Conservation (phyloP, 1,284 basidiomycete genomes). For the Marasmius tenuissimus region DNA sequence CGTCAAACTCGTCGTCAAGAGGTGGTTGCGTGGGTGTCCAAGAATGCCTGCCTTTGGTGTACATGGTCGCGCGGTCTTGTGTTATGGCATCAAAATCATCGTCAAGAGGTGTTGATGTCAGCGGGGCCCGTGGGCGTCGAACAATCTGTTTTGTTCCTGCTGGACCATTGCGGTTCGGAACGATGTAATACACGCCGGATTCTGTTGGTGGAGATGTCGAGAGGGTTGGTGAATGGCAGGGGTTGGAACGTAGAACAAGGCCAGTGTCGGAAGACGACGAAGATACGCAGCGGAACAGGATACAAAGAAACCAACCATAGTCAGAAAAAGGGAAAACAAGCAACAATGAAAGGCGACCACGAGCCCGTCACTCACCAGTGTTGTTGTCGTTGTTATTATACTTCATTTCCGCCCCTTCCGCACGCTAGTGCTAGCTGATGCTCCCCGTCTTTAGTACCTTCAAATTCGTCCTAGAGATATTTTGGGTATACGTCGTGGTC, state of each 20-base stretch:
- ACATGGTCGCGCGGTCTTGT: constrained; percentile 22
- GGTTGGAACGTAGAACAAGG: too few relatives aligned
- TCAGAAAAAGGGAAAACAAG: too few relatives aligned
- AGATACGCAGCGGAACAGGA: too few relatives aligned
- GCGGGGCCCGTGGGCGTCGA: constrained; percentile 31
- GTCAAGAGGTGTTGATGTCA: constrained; percentile 36
- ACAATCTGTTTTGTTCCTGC: constrained; percentile 12
- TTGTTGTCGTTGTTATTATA: too few relatives aligned
- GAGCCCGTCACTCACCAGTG: not conserved
- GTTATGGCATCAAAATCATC: constrained; percentile 43
- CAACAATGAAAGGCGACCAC: too few relatives aligned
- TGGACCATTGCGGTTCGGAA: constrained; percentile 25
- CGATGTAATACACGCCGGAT: constrained; percentile 29
- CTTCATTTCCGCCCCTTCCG: too few relatives aligned
- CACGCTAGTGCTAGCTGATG: too few relatives aligned
- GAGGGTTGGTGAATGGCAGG: not conserved
- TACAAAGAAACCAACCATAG: too few relatives aligned
- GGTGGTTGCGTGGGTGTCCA: constrained; percentile 17
- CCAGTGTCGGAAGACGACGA: too few relatives aligned
- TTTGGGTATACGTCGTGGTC: too few relatives aligned
- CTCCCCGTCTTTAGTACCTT: too few relatives aligned
- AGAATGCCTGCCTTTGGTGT: constrained; percentile 19
- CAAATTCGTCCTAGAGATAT: too few relatives aligned
- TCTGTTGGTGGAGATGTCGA: constrained; percentile 12
- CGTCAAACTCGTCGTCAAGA: constrained; percentile 20